Conservation (phyloP, 208 protist species). For the Leishmania tropica region DNA sequence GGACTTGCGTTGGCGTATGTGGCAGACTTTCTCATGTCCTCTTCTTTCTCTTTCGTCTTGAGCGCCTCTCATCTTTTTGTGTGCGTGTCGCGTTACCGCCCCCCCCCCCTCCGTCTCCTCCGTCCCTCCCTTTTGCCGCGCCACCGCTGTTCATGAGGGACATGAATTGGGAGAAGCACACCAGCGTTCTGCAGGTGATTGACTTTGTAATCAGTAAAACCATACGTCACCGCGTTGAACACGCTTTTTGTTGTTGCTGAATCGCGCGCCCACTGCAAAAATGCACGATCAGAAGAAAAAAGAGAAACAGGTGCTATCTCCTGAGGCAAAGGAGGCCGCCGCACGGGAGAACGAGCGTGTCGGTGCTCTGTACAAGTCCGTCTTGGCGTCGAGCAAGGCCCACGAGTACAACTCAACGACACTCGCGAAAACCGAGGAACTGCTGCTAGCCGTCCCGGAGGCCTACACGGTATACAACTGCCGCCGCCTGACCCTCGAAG, state of each 20-base stretch:
- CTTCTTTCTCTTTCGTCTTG: conserved; percentile 10
- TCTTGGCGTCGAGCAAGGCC: conserved; percentile 32
- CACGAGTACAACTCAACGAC: conserved; percentile 34
- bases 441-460: conserved; percentile 75
- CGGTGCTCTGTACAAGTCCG: conserved; percentile 44
- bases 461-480: conserved; percentile 88
- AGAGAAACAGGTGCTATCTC: conserved; percentile 21
- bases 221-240: not conserved
- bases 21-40: not conserved
- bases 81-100: not conserved
- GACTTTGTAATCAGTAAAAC: not conserved
- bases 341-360: conserved; percentile 43
- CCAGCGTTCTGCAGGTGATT: not conserved
- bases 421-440: conserved; percentile 35
- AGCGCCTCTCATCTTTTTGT: not conserved
- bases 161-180: not conserved
- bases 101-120: not conserved
- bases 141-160: not conserved
- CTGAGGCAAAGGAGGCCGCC: conserved; percentile 21
- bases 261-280: not conserved
- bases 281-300: conserved; percentile 79
- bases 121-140: not conserved
- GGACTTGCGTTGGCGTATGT: no score
- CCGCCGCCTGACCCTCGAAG: conserved; percentile 43
- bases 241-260: not conserved